phyloP scores from a whole-genome alignment of 257 asterid genomes.

The Solanum boliviense region DNA sequence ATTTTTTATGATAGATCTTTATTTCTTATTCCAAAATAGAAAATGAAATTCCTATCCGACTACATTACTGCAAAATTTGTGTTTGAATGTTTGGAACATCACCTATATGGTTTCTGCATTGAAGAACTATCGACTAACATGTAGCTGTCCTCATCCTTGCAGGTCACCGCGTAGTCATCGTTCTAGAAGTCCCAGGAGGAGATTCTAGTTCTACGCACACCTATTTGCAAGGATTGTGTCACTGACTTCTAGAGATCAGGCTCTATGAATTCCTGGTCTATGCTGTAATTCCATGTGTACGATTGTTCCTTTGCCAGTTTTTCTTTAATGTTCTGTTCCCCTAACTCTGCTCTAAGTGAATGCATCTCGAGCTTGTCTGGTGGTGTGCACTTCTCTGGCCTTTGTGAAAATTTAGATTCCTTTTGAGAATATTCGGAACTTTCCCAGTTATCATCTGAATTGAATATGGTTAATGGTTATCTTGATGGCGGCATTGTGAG shows the following conservation, averaged over 20 bases:
- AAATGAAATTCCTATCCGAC: background rate
- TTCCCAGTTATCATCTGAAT: background rate
- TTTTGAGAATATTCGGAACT: background rate
- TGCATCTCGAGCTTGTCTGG: background rate
- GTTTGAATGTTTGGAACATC: background rate
- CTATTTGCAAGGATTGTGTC: background rate
- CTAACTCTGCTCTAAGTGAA: background rate
- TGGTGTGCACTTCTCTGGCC: background rate
- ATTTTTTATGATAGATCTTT: background rate
- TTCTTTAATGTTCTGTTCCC: background rate
- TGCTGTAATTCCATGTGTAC: background rate
- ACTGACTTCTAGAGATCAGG: constrained; percentile 11
- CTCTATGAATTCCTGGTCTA: constrained; percentile 4
- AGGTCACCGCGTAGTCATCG: constrained; percentile 87
- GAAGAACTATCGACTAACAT: background rate
- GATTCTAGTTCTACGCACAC: constrained; percentile 26
- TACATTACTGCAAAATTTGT: background rate
- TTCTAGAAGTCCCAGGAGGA: constrained; percentile 88
- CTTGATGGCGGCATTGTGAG: background rate
- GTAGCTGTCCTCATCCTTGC: constrained; percentile 10
- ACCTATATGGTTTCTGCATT: background rate
- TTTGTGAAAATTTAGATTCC: background rate
- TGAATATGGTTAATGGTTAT: background rate
- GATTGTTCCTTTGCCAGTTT: background rate
- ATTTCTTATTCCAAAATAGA: background rate